These are phyloP conservation scores for Parastagonospora nodorum DNA, from an alignment of 2,329 filamentous ascomycete genomes.

Conservation along the genomic window DNA sequence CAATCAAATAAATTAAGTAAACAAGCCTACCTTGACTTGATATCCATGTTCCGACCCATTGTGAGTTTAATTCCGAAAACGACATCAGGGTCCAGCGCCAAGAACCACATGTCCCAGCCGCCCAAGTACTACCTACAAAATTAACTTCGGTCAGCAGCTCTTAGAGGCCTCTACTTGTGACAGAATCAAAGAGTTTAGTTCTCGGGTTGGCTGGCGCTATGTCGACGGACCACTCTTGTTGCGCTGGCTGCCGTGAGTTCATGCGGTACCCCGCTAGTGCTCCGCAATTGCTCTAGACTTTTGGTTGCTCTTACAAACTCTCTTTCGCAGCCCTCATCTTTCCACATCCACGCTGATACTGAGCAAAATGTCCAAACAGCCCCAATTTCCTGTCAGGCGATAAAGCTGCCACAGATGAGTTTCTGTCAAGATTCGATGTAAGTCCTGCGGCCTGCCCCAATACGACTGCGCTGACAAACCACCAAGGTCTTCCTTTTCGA, in stretches of 20 bases:
- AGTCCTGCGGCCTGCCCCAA: slow-evolving; percentile 45
- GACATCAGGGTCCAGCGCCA: slow-evolving; percentile 26
- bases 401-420: slow-evolving; percentile 74
- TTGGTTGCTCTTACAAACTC: no score
- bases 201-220: no score
- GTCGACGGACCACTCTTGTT: no score
- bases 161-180: no score
- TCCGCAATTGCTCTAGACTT: no score
- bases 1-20: background rate
- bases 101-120: slow-evolving; percentile 32
- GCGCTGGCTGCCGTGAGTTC: no score
- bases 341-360: background rate
- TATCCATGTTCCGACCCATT: slow-evolving; percentile 1
- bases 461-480: slow-evolving; percentile 21
- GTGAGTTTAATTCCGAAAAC: slow-evolving; percentile 12
- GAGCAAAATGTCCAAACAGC: slow-evolving; percentile 21
- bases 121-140: background rate
- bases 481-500: slow-evolving; percentile 87
- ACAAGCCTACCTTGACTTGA: background rate
- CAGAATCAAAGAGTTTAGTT: no score
- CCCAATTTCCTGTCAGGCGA: slow-evolving; percentile 78
- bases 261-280: no score
- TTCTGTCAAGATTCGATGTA: slow-evolving; percentile 91
- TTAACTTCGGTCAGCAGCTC: no score
- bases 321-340: background rate